These are phyloP conservation scores for Periconia sp. DNA, from an alignment of 2,329 filamentous ascomycete genomes.

Conservation along the genomic window DNA sequence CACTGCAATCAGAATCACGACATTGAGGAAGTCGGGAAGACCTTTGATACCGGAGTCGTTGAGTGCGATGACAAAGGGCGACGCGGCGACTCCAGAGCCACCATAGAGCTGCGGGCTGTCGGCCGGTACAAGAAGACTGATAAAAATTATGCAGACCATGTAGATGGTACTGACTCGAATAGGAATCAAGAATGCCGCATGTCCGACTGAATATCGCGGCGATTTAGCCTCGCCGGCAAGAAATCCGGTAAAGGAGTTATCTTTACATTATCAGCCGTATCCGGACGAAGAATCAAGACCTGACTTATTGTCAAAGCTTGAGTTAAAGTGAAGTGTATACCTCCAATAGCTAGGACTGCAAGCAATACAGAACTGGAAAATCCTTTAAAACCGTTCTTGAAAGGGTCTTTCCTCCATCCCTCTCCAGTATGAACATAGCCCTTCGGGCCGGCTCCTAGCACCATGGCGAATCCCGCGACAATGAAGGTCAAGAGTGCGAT, in stretches of 20 bases:
- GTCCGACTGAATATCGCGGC: conserved; percentile 79
- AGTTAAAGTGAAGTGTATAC: conserved; percentile 73
- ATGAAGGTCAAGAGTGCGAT: conserved; percentile 21
- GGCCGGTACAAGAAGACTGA: conserved; percentile 44
- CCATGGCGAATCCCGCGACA: conserved; percentile 12
- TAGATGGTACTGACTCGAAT: conserved; percentile 48
- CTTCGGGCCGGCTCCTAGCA: conserved; percentile 5
- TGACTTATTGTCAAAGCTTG: too few relatives aligned
- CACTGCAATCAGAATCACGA: conserved; percentile 39
- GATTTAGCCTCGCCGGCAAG: conserved; percentile 77
- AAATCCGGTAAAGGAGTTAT: conserved; percentile 55
- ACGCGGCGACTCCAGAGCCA: conserved; percentile 43
- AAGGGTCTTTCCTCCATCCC: conserved; percentile 30
- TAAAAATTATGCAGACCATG: conserved; percentile 39
- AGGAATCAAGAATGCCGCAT: conserved; percentile 88
- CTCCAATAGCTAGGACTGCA: conserved; percentile 73
- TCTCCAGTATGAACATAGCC: conserved; percentile 3
- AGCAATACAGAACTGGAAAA: conserved; percentile 61
- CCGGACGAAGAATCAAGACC: too few relatives aligned
- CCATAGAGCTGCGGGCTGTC: conserved; percentile 27
- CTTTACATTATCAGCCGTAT: neutral
- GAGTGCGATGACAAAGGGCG: conserved; percentile 69
- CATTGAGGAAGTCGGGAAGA: conserved; percentile 41
- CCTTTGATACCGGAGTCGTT: conserved; percentile 61
- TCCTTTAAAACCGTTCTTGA: conserved; percentile 60